Evolutionary conservation across 768 basidiomycete species (phyloP).

Genomic region (Russula dissimulans): DNA sequence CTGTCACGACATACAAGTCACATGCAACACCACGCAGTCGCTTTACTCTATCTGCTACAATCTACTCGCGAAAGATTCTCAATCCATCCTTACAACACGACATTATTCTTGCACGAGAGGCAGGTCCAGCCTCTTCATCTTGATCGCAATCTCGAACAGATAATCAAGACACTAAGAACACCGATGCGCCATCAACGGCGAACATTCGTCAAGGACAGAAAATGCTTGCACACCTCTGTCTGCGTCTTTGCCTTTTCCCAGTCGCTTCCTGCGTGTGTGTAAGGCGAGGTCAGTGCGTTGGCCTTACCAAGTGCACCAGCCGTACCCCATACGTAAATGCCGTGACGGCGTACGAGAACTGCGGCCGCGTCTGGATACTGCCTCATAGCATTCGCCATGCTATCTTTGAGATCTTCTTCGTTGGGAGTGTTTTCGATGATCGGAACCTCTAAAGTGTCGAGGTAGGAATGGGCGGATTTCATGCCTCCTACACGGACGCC

Average conservation of each 20-base stretch:
- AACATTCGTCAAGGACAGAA: neutral
- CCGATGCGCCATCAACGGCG: neutral
- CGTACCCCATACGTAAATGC: slow-evolving; percentile 81
- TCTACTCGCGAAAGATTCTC: neutral
- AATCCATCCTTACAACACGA: neutral
- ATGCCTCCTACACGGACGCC: slow-evolving; percentile 71
- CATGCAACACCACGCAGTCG: too few relatives aligned
- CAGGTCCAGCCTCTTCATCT: slow-evolving; percentile 61
- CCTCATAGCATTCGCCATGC: slow-evolving; percentile 80
- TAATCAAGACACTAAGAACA: slow-evolving; percentile 73
- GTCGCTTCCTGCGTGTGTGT: slow-evolving; percentile 37
- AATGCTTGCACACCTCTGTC: slow-evolving; percentile 45
- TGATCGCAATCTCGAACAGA: slow-evolving; percentile 80
- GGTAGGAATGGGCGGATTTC: slow-evolving; percentile 69
- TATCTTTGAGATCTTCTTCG: slow-evolving; percentile 82
- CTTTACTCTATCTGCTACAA: too few relatives aligned
- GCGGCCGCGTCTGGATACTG: slow-evolving; percentile 72
- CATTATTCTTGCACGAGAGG: slow-evolving; percentile 33
- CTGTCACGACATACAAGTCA: neutral
- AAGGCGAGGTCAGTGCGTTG: neutral
- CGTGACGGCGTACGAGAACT: slow-evolving; percentile 69
- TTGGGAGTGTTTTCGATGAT: slow-evolving; percentile 90
- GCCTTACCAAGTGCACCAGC: slow-evolving; percentile 3
- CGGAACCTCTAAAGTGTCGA: slow-evolving; percentile 77
- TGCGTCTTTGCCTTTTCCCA: slow-evolving; percentile 91